These are phyloP conservation scores for Volvariella surrecta DNA, from an alignment of 1,284 basidiomycete genomes.

Conservation along the genomic window DNA sequence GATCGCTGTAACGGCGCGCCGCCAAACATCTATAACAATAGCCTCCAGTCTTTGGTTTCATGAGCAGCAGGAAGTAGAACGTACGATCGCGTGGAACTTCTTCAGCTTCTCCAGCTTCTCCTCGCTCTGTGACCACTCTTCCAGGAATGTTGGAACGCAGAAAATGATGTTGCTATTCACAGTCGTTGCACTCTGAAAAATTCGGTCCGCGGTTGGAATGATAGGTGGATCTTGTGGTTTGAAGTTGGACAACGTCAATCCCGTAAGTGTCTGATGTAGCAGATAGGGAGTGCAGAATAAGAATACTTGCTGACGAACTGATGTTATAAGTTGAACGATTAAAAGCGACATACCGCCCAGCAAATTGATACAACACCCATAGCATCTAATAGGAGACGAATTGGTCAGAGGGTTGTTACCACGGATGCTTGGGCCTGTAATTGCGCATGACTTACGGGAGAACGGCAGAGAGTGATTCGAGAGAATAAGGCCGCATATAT, in stretches of 20 bases:
- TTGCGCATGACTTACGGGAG: constrained; percentile 10
- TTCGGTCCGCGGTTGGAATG: constrained; percentile 10
- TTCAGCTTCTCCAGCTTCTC: constrained; percentile 8
- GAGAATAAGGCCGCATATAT: constrained; percentile 16
- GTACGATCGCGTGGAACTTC: constrained; percentile 10
- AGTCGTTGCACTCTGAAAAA: constrained; percentile 9
- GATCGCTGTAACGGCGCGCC: constrained; percentile 19
- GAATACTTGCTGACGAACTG: neutral
- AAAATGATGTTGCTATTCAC: constrained; percentile 7
- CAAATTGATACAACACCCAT: constrained; percentile 11
- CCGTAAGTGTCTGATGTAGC: constrained; percentile 12
- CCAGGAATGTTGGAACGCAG: constrained; percentile 12
- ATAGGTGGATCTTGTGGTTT: constrained; percentile 10
- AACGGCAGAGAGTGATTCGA: constrained; percentile 18
- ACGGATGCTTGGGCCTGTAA: constrained; percentile 9
- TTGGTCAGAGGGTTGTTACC: neutral
- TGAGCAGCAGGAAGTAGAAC: neutral
- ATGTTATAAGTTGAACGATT: neutral
- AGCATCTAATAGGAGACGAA: constrained; percentile 10
- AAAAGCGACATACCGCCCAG: constrained; percentile 8
- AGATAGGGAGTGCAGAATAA: neutral
- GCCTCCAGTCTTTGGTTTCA: too few species aligned
- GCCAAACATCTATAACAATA: constrained; percentile 17
- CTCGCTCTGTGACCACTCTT: constrained; percentile 13
- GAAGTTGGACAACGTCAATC: constrained; percentile 16